Evolutionary conservation across 2,329 filamentous ascomycete genomes (phyloP).

Genomic region (Hypomyces perniciosus): DNA sequence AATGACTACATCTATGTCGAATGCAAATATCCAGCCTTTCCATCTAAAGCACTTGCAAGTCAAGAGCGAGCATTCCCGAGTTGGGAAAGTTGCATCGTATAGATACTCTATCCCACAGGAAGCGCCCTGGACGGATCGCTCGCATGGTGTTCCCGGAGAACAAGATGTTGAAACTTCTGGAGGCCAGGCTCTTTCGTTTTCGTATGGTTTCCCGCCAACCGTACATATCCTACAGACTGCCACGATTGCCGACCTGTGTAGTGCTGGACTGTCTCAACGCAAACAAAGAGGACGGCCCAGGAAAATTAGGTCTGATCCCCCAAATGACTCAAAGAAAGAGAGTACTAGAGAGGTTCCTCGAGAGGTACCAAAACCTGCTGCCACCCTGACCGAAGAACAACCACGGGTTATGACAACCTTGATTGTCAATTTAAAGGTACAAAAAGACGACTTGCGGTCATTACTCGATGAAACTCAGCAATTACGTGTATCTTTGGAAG

Average conservation of each 20-base stretch:
- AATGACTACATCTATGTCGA: slow-evolving; percentile 30
- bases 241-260: slow-evolving; percentile 24
- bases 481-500: too few relatives aligned
- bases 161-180: not conserved
- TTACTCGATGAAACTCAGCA: too few relatives aligned
- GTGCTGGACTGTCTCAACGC: slow-evolving; percentile 16
- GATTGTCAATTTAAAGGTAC: too few relatives aligned
- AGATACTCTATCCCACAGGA: slow-evolving; percentile 22
- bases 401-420: too few relatives aligned
- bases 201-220: slow-evolving; percentile 12
- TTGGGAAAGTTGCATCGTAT: slow-evolving; percentile 33
- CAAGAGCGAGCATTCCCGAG: slow-evolving; percentile 29
- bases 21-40: slow-evolving; percentile 26
- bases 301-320: slow-evolving; percentile 16
- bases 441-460: too few relatives aligned
- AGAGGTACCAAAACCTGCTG: too few relatives aligned
- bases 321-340: not conserved
- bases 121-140: not conserved
- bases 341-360: too few relatives aligned
- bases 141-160: not conserved
- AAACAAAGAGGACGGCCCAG: slow-evolving; percentile 25
- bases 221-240: not conserved
- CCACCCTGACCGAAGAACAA: too few relatives aligned
- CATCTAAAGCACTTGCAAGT: slow-evolving; percentile 30
- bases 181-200: not conserved